Evolutionary conservation across 1,139 yeast genomes (phyloP).

Genomic region (Debaryomyces subglobosus): DNA sequence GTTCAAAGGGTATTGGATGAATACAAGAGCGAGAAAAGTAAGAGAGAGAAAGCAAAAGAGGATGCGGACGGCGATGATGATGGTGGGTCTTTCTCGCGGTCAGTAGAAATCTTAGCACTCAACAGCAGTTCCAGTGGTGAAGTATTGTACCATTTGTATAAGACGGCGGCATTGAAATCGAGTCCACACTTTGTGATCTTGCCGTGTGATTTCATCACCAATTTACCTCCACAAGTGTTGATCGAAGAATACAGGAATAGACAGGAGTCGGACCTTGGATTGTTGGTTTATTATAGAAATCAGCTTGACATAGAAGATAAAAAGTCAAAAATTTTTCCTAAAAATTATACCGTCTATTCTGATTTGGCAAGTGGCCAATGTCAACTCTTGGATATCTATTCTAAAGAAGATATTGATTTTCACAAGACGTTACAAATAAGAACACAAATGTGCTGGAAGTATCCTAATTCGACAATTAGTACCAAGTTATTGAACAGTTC

Average conservation of each 20-base stretch:
- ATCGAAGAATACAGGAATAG: constrained; percentile 82
- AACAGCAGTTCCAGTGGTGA: constrained; percentile 65
- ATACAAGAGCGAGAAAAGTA: constrained; percentile 33
- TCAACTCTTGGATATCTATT: constrained; percentile 69
- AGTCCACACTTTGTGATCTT: constrained; percentile 64
- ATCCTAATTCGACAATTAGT: constrained; percentile 76
- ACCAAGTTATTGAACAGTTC: constrained; percentile 75
- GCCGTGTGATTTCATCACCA: constrained; percentile 93
- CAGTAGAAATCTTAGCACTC: constrained; percentile 49
- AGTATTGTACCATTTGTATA: constrained; percentile 52
- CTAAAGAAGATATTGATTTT: constrained; percentile 63
- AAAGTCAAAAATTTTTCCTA: constrained; percentile 57
- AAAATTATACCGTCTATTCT: constrained; percentile 53
- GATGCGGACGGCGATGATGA: constrained; percentile 12
- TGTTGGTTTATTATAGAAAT: constrained; percentile 74
- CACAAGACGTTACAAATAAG: constrained; percentile 75
- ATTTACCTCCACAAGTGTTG: constrained; percentile 85
- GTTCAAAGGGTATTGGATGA: constrained; percentile 49
- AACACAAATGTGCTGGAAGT: constrained; percentile 88
- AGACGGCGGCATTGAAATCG: constrained; percentile 42
- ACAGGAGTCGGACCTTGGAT: constrained; percentile 64
- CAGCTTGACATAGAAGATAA: constrained; percentile 76
- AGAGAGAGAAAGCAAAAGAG: constrained; percentile 14
- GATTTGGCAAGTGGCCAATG: constrained; percentile 56
- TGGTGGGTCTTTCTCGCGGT: constrained; percentile 15